A percentile compares a stretch with the other conserved stretches of the same genome.
Evolutionary conservation across 805 yeast species (phyloP).

Genomic region (Candida wancherniae): DNA sequence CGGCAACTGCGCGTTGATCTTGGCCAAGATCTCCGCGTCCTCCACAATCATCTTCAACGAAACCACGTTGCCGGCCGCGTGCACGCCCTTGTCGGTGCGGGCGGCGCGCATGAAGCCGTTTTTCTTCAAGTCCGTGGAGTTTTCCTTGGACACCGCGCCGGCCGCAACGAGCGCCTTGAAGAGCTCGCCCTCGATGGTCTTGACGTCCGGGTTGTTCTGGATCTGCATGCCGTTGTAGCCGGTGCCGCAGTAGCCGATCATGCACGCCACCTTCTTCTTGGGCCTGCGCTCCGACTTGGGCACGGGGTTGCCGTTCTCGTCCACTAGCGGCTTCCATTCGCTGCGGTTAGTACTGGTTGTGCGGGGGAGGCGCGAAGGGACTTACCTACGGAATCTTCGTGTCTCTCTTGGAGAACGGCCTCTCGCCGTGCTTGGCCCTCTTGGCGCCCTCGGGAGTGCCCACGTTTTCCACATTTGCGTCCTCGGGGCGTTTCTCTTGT

Average conservation of each 20-base stretch:
- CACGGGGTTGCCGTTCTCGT: conserved; percentile 59
- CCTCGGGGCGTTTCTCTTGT: conserved; percentile 10
- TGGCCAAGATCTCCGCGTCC: conserved; percentile 66
- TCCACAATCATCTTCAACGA: conserved; percentile 80
- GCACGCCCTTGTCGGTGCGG: conserved; percentile 93
- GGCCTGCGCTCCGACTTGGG: conserved; percentile 64
- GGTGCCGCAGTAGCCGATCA: conserved; percentile 93
- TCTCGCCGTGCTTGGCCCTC: conserved; percentile 8
- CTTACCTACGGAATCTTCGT: conserved; percentile 56
- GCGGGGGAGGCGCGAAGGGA: no score
- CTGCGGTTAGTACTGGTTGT: conserved; percentile 18
- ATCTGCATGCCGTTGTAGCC: conserved; percentile 96
- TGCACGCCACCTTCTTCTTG: conserved; percentile 82
- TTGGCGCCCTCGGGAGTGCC: conserved; percentile 6
- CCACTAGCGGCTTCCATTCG: conserved; percentile 43
- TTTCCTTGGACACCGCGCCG: conserved; percentile 84
- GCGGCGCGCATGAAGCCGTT: conserved; percentile 85
- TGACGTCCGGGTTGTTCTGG: conserved; percentile 69
- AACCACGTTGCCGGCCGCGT: conserved; percentile 92
- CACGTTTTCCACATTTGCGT: conserved; percentile 12
- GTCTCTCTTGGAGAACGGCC: conserved; percentile 20
- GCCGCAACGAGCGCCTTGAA: conserved; percentile 79
- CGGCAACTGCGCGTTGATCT: conserved; percentile 73
- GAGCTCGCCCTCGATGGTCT: conserved; percentile 86
- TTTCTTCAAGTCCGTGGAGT: conserved; percentile 83